Evolutionary conservation across 2,329 filamentous ascomycete genomes (phyloP).

Genomic region (Botrytis hyacinthi): DNA sequence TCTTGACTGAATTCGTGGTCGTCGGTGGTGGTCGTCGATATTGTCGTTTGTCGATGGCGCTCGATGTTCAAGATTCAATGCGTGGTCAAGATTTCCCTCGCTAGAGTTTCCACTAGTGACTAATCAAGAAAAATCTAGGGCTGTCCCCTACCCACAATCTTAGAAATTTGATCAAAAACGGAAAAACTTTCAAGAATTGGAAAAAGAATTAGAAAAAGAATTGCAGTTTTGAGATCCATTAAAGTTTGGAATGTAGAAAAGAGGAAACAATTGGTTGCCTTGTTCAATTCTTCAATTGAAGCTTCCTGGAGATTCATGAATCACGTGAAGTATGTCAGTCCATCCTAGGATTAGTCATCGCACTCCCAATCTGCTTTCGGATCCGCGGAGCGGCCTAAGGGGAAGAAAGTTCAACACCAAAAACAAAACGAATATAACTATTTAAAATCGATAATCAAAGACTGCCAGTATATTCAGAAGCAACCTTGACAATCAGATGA

Average conservation of each 20-base stretch:
- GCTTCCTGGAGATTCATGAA: background rate
- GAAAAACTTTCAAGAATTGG: background rate
- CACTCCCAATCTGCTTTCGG: background rate
- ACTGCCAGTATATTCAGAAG: background rate
- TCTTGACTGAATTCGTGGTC: conserved; percentile 37
- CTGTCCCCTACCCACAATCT: background rate
- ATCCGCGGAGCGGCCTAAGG: background rate
- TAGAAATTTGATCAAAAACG: background rate
- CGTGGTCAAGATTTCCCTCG: conserved; percentile 1
- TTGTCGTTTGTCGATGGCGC: conserved; percentile 32
- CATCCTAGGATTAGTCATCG: background rate
- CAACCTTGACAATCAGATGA: background rate
- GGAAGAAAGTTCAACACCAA: background rate
- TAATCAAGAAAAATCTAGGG: conserved; percentile 2
- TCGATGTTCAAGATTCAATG: conserved; percentile 2
- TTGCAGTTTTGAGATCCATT: background rate
- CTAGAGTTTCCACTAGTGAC: conserved; percentile 1
- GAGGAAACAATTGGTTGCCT: background rate
- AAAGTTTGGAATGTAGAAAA: background rate
- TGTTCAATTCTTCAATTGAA: background rate
- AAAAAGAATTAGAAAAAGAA: background rate
- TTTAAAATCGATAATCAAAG: background rate
- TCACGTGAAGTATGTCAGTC: background rate
- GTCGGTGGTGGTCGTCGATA: conserved; percentile 37
- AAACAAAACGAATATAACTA: background rate